phyloP scores from a whole-genome alignment of 805 yeast genomes.

The Alloascoidea hylecoeti region DNA sequence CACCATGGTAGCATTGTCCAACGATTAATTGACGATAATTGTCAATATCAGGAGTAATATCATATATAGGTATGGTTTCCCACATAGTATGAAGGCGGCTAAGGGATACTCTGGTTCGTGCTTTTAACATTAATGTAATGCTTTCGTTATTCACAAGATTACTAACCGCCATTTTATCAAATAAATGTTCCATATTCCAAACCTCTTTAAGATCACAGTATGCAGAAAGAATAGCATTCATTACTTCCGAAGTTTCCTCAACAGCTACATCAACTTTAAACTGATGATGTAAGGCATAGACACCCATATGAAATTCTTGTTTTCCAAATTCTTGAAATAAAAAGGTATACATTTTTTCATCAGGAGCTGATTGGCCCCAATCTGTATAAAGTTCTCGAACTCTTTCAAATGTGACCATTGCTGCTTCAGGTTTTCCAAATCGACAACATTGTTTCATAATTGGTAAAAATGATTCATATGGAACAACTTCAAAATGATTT shows the following conservation, averaged over 20 bases:
- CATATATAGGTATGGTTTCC: constrained; percentile 39
- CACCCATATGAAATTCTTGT: constrained; percentile 46
- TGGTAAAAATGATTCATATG: constrained; percentile 44
- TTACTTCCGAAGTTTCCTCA: constrained; percentile 37
- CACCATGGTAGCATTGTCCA: constrained; percentile 58
- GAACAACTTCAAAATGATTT: constrained; percentile 34
- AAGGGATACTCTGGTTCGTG: constrained; percentile 37
- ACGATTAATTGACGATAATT: constrained; percentile 47
- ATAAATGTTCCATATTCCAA: constrained; percentile 40
- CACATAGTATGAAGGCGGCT: constrained; percentile 47
- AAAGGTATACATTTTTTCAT: constrained; percentile 40
- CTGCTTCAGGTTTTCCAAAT: constrained; percentile 41
- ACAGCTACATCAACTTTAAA: constrained; percentile 48
- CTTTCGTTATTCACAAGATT: constrained; percentile 48
- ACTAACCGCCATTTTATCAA: constrained; percentile 42
- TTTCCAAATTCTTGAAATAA: constrained; percentile 50
- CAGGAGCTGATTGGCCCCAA: constrained; percentile 36
- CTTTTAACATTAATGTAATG: constrained; percentile 50
- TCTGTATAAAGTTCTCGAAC: constrained; percentile 40
- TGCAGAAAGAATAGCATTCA: constrained; percentile 52
- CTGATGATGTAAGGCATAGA: constrained; percentile 45
- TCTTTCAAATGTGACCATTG: constrained; percentile 46
- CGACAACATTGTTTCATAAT: constrained; percentile 40
- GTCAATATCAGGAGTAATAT: constrained; percentile 34
- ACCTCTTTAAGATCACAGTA: constrained; percentile 44